Evolutionary conservation across 768 basidiomycete species (phyloP), one percentile per base, ranked within the genome.

Genomic region (Podaxis sp.): DNA sequence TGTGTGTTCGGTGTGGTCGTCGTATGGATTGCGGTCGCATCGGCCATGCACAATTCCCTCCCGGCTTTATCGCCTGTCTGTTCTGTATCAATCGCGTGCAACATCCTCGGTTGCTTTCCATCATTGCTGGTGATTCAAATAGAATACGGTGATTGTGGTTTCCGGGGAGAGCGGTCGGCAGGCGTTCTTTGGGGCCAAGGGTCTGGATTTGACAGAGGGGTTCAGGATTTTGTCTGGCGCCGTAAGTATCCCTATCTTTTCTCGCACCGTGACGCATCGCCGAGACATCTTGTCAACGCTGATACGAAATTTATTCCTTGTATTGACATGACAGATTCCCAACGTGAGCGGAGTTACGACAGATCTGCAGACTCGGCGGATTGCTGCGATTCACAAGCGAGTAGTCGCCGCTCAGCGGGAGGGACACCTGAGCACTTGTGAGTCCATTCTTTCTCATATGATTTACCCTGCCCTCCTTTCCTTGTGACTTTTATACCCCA

Each of bases 171-270:
- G 78, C 37, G 90, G 85, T 15, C 79, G 90, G 60, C 82, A 83
- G 60, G 80, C 85, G 2, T 91, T 91, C 74, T 89, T 91, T 68
- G 80, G 81, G 2, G 84, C 87, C 60, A 86, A 84, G 73, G 83
- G 83, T 22, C 83, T 93, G 65, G 89, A 91, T 73, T 82, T 93
- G 56, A 87, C 86, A 46, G 89, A 90, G 77, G 90, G 89, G 4
- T 92, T 90, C 79, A 89, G 86, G 69, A 83, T 90, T 69, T 81
- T 93, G 64, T 89, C 88, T 55, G 90, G 90, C 56, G 89, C 88
- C 60, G 90, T 91, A 72, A 66, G 88, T 84, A 30, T 61, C 58
- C 65, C 52, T 62, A 50, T 30, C 66, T 63, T 33, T 26, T 28
- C 20, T 8, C 46, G 20, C 46, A 15, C 52, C 15, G 44, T 46